Percentiles rank a stretch among this genome's conserved stretches.
These are phyloP conservation scores for Thelonectria discophora DNA, from an alignment of 2,329 filamentous ascomycete species.

Conservation along the genomic window DNA sequence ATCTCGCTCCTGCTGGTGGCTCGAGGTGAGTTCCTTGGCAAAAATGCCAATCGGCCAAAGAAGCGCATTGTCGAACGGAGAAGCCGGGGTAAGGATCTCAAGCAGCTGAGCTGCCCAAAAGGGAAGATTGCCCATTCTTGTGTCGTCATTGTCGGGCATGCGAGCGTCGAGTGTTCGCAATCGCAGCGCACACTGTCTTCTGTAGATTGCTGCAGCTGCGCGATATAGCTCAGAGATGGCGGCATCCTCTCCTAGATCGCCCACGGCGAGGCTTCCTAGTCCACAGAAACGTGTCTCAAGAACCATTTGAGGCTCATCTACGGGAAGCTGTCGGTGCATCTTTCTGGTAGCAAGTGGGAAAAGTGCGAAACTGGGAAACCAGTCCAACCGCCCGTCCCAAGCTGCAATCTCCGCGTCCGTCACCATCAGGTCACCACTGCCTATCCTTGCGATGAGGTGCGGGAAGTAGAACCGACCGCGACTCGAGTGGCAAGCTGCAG, in stretches of 20 bases:
- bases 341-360: not conserved
- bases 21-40: constrained; percentile 20
- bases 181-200: constrained; percentile 16
- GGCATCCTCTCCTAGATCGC: constrained; percentile 3
- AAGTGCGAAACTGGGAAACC: constrained; percentile 33
- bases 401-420: constrained; percentile 26
- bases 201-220: constrained; percentile 27
- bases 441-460: constrained; percentile 26
- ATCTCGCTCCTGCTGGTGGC: constrained; percentile 12
- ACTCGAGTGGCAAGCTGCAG: not conserved
- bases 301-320: not conserved
- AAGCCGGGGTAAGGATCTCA: constrained; percentile 8
- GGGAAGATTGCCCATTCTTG: constrained; percentile 27
- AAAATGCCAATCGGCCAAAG: constrained; percentile 32
- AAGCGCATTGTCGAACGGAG: constrained; percentile 24
- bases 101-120: constrained; percentile 26
- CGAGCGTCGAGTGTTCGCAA: not conserved
- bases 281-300: constrained; percentile 5
- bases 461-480: constrained; percentile 24
- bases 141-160: not conserved
- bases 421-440: constrained; percentile 22
- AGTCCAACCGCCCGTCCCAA: constrained; percentile 31
- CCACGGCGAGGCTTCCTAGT: constrained; percentile 6
- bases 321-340: not conserved
- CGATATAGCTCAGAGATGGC: constrained; percentile 32